Evolutionary conservation across 1,284 basidiomycete species (phyloP).

Genomic region (Irpex sp.): DNA sequence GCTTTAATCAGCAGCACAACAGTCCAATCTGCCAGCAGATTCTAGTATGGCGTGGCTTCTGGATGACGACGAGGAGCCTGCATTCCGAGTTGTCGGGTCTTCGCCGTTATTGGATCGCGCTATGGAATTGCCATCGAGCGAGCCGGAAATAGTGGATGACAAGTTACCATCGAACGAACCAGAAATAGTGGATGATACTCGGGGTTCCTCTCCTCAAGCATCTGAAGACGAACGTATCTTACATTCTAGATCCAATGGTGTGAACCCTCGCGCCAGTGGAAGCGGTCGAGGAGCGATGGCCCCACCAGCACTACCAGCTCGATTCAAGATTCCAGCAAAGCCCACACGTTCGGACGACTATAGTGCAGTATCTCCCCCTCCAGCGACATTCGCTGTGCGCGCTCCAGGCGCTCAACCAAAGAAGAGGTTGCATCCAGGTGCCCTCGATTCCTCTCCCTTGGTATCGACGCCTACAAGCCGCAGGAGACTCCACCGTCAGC

Average conservation of each 20-base stretch:
- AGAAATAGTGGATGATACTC: too few relatives aligned
- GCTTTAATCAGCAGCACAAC: not conserved
- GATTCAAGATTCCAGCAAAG: constrained; percentile 14
- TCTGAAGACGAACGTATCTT: not conserved
- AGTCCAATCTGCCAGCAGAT: not conserved
- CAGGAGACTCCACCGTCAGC: constrained; percentile 37
- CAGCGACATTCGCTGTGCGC: constrained; percentile 51
- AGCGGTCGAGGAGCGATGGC: not conserved
- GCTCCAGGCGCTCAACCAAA: constrained; percentile 31
- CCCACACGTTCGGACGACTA: not conserved
- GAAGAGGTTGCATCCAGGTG: constrained; percentile 28
- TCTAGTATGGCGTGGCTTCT: constrained; percentile 57
- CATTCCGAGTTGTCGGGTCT: constrained; percentile 45
- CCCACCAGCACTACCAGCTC: constrained; percentile 36
- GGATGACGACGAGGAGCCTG: constrained; percentile 36
- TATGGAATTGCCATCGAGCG: not conserved
- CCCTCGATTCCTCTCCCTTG: constrained; percentile 34
- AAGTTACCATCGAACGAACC: too few relatives aligned
- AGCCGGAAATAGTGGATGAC: constrained; percentile 3
- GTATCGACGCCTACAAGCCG: constrained; percentile 34
- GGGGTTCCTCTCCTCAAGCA: too few relatives aligned
- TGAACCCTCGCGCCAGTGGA: not conserved
- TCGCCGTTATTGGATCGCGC: constrained; percentile 29
- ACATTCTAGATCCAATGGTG: not conserved
- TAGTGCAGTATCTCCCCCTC: constrained; percentile 15